Percentiles rank a stretch among this genome's conserved stretches.
phyloP scores from a whole-genome alignment of 2,329 filamentous ascomycete genomes.

The Pseudogymnoascus sp. region DNA sequence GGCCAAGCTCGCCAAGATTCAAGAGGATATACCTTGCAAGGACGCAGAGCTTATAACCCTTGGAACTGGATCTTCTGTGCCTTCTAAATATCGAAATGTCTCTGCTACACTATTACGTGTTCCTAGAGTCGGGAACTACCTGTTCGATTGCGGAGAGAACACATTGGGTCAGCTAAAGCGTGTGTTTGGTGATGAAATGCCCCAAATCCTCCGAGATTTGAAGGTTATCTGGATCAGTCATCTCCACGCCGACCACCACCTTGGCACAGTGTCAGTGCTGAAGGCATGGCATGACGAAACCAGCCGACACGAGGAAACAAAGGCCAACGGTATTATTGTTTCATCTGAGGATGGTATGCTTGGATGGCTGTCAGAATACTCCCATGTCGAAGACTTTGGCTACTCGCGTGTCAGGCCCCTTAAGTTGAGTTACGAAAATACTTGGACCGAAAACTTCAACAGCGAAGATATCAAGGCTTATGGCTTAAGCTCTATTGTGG shows the following conservation, averaged over 20 bases:
- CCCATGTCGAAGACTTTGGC: conserved; percentile 68
- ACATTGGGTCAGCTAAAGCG: conserved; percentile 82
- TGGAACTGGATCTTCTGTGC: conserved; percentile 82
- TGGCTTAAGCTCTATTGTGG: conserved; percentile 59
- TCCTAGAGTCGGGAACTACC: conserved; percentile 76
- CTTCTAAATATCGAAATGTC: conserved; percentile 93
- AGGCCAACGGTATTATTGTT: conserved; percentile 45
- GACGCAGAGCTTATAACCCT: conserved; percentile 80
- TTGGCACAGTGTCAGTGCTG: conserved; percentile 76
- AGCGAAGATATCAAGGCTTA: conserved; percentile 40
- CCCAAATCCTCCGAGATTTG: conserved; percentile 67
- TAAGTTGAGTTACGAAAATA: conserved; percentile 15
- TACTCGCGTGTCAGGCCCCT: conserved; percentile 39
- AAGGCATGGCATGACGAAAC: conserved; percentile 64
- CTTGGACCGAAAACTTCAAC: conserved; percentile 29
- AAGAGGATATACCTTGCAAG: conserved; percentile 59
- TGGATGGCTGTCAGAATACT: conserved; percentile 71
- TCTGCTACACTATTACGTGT: conserved; percentile 79
- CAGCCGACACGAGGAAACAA: conserved; percentile 32
- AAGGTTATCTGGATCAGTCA: conserved; percentile 89
- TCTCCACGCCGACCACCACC: conserved; percentile 90
- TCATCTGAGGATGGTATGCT: conserved; percentile 66
- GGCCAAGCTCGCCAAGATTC: conserved; percentile 40
- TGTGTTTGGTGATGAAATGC: conserved; percentile 58
- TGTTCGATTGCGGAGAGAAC: conserved; percentile 88